Evolutionary conservation across 1,284 basidiomycete genomes (phyloP).

Genomic region (Cutaneotrichosporon daszewskae): DNA sequence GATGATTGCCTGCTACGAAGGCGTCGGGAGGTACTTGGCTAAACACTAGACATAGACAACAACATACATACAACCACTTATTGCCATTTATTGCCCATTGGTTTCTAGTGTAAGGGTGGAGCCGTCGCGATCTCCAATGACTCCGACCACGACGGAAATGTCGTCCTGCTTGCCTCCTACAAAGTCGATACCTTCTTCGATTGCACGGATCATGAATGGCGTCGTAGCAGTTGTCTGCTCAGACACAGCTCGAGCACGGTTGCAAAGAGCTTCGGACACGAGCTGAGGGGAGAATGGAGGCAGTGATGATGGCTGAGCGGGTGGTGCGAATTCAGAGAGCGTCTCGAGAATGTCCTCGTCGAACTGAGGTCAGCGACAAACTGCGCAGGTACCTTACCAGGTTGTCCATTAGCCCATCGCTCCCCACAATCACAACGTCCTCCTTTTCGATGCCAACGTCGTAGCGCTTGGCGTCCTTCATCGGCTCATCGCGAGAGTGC

Average conservation of each 20-base stretch:
- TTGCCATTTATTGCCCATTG: neutral
- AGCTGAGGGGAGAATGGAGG: conserved; percentile 51
- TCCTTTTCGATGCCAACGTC: conserved; percentile 73
- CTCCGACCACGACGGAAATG: conserved; percentile 45
- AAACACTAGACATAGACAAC: conserved; percentile 5
- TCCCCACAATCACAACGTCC: conserved; percentile 84
- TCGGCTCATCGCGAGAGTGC: conserved; percentile 61
- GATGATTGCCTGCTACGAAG: conserved; percentile 86
- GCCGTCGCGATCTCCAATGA: conserved; percentile 36
- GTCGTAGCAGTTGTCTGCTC: conserved; percentile 51
- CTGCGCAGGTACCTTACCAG: conserved; percentile 46
- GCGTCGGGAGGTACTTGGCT: conserved; percentile 46
- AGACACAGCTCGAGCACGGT: conserved; percentile 51
- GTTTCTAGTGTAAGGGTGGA: conserved; percentile 13
- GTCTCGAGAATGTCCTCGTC: conserved; percentile 91
- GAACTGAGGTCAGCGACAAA: conserved; percentile 50
- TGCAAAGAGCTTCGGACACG: conserved; percentile 53
- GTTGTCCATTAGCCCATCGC: conserved; percentile 88
- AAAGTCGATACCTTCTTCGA: conserved; percentile 53
- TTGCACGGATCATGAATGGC: conserved; percentile 54
- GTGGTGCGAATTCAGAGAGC: conserved; percentile 61
- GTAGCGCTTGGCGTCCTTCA: conserved; percentile 63
- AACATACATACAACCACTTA: conserved; percentile 17
- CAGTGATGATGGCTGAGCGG: conserved; percentile 17
- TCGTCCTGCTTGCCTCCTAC: conserved; percentile 48